Base-by-base conservation (phyloP, 768 basidiomycete genomes). In the Phanerochaete carnosa region DNA sequence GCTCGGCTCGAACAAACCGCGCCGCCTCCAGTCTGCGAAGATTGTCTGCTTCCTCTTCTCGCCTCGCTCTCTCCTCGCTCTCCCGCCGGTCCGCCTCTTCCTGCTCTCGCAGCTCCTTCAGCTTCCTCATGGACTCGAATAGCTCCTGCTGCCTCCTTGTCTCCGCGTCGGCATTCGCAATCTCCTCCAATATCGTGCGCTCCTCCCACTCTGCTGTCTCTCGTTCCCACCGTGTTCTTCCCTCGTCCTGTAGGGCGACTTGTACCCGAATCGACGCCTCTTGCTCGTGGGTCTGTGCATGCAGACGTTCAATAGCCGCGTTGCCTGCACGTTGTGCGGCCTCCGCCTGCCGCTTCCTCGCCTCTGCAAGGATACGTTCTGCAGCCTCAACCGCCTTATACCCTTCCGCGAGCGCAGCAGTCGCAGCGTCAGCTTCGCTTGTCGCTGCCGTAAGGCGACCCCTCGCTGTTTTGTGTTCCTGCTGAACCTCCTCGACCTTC, bases 1-100 rank as follows among this genome's bases (percentile, higher is more conserved):
- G 56, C 26, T 45, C 43, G 29, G 43, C 56, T 43, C 35, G 37
- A 1, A 45, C 56, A 2, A 57, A 22, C 19, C 51, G 7, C 16
- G 28, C 56, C 22, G 45, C 56, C 2, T 23, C 56, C 1, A 15
- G 45, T 7, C 23, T 29, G 7, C 51, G 51, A 22, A 52, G 51
- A 22, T 55, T 25, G 2, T 11, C 54, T 28, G 33, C 54, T 12
- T 46, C 32, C 45, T 23, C 15, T 45, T 47, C 22, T 1, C 32
- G 46, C 45, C 11, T 9, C 29, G n/a, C n/a, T n/a, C 45, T 30
- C 56, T 29, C 2, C 45, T 47, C 28, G 4, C 32, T 1, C 32
- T 58, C 57, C n/a, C 47, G 46, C 13, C 47, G 19, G 12, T 50
- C 57, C 2, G 57, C 57, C 57, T 58, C 47, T 33, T 58, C 57